Base-by-base conservation (phyloP, 176 grass and related monocot species). In the Luzula sylvatica region DNA sequence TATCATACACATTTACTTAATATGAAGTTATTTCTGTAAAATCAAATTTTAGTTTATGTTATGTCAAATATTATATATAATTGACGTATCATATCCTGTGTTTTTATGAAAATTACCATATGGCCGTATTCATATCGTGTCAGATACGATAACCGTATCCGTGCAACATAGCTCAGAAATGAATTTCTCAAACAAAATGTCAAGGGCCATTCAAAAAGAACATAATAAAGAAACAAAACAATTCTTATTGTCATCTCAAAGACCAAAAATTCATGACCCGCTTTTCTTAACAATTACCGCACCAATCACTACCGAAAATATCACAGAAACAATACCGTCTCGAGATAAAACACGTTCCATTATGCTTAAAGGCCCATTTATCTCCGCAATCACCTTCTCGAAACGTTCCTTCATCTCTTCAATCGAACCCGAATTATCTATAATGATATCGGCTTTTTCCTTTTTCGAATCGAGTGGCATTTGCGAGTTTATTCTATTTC, bases 321-420 rank as follows among this genome's bases (percentile, higher is more conserved):
- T 50, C 48, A 88, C 32, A 32, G 72, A 95, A 38, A 88, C 40
- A 19, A 84, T 22, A 7, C 76, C 89, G 20, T 88, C 83, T 65
- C 89, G 65, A 14, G 80, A 88, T 51, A 66, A 39, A 55, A 75
- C 24, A 30, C 46, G 42, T 23, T 95, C 83, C 65, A 81, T 95
- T 72, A 83, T 83, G 53, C 69, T 72, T 32, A 95, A 61, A 52
- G 89, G 83, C 18, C 52, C 38, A 48, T 29, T 42, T 23, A 95
- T 67, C 26, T 75, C 68, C 44, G 29, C 65, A 54, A 84, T 7
- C 16, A 84, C 66, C 57, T 78, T 52, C 13, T 78, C 65, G 17
- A 95, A 88, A 30, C 81, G 73, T 19, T 61, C 26, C 61, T 66
- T 88, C 3, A 76, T 95, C 23, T 82, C 73, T 57, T 88, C 83